Evolutionary conservation across 768 basidiomycete genomes (phyloP), one percentile per base, ranked within the genome.

Genomic region (Symmetrospora coprosmae): DNA sequence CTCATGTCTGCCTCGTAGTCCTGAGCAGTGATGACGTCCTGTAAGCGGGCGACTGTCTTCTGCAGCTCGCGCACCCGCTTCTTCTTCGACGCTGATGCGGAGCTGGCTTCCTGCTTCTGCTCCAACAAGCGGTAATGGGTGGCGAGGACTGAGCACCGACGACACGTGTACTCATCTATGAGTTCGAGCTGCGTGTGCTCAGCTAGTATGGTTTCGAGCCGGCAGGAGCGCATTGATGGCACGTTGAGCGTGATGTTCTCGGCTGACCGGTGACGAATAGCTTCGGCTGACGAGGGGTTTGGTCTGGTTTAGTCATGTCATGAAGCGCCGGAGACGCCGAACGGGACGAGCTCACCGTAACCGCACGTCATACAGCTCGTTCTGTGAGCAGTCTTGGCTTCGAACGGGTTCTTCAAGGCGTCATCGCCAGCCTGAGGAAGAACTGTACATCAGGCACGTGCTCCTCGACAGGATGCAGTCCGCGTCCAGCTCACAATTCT

Each of bases 151-250:
- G 89, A 87, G 70, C 94, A 99, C 63, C 84, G 83, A 21, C 90
- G 82, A 73, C 94, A 99, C 27, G 88, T 81, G 67, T 89, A 92
- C 69, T 91, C 90, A 16, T 60, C 50, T 45, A 99, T 77, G 34
- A 86, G 73, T 70, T 99, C 94, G 30, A 92, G 77, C 11, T 83
- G 79, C 28, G 89, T 92, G 71, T 91, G 94, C 41, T 92, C 86
- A 60, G 80, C 80, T 11, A 97, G 79, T 67, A 87, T 88, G 48
- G 85, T 85, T 71, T 89, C 83, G 31, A 94, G 73, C 13, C 78
- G 76, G 68, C 85, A 87, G 51, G 75, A 77, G 28, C 79, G 70
- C 83, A 87, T 14, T 35, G 52, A 60, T n/a, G 63, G 33, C 60
- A 52, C 63, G 25, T 43, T 64, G 25, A 64, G 49, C 2, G 64